Evolutionary conservation across 768 basidiomycete species (phyloP), one percentile per base, ranked within the genome.

Genomic region (Pulveroboletus sp.): DNA sequence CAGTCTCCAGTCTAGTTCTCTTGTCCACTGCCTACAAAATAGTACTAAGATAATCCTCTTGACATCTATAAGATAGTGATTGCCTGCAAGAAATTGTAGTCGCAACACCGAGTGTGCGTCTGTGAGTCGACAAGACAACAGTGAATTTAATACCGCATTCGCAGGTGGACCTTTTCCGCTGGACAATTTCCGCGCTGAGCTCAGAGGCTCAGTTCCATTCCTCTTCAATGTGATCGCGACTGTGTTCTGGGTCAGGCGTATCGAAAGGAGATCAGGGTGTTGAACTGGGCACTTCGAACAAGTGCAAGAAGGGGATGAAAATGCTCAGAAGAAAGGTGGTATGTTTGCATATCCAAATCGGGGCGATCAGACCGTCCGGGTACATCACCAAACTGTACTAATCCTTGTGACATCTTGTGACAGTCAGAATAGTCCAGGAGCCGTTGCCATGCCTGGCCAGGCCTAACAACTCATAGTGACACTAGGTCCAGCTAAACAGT

Each of bases 301-400:
- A 74, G 47, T 89, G 82, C 47, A 90, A 70, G 65, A 97, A 97
- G 51, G 97, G 75, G 9, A 98, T 89, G 66, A 97, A 95, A 0
- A 97, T 94, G 20, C 90, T 86, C 0, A 95, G 97, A 0, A 97
- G 70, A 27, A 97, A 82, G 1, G 90, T 82, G 0, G 90, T 90
- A 61, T 99, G 97, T 68, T 98, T 99, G 37, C 94, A 79, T 29
- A 98, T 84, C 97, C 97, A 99, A 64, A 98, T 92, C 1, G 97
- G 97, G 3, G 97, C 93, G 45, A 99, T 92, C 45, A 99, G 71
- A 0, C 97, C 97, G 63, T 99, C 97, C 0, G 97, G 97, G 67
- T 92, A 81, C n/a, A n/a, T n/a, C n/a, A n/a, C n/a, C n/a, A n/a
- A n/a, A n/a, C n/a, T n/a, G n/a, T n/a, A n/a, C n/a, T n/a, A n/a